Conservation (phyloP, 176 grass and related monocot species). For the Carex myosuroides region DNA sequence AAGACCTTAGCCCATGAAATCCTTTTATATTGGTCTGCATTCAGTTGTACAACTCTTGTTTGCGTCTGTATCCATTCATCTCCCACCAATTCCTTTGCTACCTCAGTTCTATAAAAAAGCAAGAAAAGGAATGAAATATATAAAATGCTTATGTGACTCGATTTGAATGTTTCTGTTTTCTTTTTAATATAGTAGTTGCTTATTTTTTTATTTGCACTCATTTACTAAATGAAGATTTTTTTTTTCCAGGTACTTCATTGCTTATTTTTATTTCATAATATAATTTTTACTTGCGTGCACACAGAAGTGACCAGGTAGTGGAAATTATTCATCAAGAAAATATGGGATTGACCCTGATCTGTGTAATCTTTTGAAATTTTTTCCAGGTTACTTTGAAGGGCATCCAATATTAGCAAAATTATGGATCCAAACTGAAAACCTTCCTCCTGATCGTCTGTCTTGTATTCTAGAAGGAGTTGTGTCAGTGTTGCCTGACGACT, state of each 20-base stretch:
- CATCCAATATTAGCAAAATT: conserved; percentile 35
- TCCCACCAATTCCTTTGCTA: conserved; percentile 43
- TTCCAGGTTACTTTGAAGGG: conserved; percentile 55
- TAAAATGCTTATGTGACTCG: not conserved
- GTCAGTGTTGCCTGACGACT: not conserved
- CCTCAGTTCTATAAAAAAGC: conserved; percentile 38
- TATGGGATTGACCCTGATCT: conserved; percentile 30
- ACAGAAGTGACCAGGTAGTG: conserved; percentile 59
- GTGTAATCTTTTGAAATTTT: conserved; percentile 43
- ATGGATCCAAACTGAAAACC: conserved; percentile 30
- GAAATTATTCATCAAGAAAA: conserved; percentile 81
- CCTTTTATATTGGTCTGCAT: conserved; percentile 59
- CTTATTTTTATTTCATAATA: not conserved
- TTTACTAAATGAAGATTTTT: not conserved
- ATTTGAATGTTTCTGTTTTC: not conserved
- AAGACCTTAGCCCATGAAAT: conserved; percentile 59
- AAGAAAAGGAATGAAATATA: not conserved
- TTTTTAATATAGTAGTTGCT: not conserved
- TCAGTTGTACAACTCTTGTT: conserved; percentile 50
- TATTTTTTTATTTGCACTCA: not conserved
- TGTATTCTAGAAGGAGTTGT: conserved; percentile 34
- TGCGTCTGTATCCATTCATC: conserved; percentile 63
- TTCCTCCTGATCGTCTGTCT: conserved; percentile 28
- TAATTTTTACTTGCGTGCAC: conserved; percentile 23
- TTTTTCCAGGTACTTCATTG: not conserved